These are phyloP conservation scores for Artemisia argyi DNA, from an alignment of 129 eudicot species.

Conservation along the genomic window DNA sequence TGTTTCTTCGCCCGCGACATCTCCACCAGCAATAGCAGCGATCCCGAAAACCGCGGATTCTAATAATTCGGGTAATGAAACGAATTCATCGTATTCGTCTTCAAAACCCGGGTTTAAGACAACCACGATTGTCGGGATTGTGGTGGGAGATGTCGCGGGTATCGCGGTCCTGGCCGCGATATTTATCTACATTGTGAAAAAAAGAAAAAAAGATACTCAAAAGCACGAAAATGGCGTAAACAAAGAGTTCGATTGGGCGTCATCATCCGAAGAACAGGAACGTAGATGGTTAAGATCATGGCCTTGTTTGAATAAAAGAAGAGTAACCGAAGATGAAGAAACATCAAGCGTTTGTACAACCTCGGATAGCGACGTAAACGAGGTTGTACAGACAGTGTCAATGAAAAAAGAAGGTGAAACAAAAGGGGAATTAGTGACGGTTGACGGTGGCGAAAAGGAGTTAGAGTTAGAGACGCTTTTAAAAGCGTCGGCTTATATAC, in stretches of 20 bases:
- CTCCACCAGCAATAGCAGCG: constrained; percentile 96
- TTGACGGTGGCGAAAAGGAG: constrained; percentile 82
- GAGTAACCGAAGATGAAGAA: constrained; percentile 40
- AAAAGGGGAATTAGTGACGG: constrained; percentile 69
- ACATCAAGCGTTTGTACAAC: constrained; percentile 26
- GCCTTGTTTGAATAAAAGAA: constrained; percentile 58
- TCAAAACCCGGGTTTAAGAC: constrained; percentile 46
- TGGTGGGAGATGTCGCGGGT: constrained; percentile 71
- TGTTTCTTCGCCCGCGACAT: constrained; percentile 46
- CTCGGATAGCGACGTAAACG: constrained; percentile 47
- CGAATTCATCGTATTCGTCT: constrained; percentile 26
- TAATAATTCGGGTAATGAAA: constrained; percentile 32
- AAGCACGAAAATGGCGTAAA: constrained; percentile 33
- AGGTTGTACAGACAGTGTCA: background rate
- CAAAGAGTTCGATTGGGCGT: constrained; percentile 61
- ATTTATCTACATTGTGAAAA: constrained; percentile 41
- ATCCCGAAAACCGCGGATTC: constrained; percentile 63
- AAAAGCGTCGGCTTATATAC: constrained; percentile 86
- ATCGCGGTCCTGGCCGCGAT: constrained; percentile 43
- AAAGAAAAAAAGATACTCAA: constrained; percentile 35
- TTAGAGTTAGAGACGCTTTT: constrained; percentile 77
- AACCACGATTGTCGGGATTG: constrained; percentile 58
- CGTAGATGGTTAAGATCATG: constrained; percentile 56
- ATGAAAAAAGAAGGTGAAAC: constrained; percentile 29
- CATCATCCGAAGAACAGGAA: constrained; percentile 54